Conservation (phyloP, 192 early-diverging fungal species). For the Thamnidium elegans region DNA sequence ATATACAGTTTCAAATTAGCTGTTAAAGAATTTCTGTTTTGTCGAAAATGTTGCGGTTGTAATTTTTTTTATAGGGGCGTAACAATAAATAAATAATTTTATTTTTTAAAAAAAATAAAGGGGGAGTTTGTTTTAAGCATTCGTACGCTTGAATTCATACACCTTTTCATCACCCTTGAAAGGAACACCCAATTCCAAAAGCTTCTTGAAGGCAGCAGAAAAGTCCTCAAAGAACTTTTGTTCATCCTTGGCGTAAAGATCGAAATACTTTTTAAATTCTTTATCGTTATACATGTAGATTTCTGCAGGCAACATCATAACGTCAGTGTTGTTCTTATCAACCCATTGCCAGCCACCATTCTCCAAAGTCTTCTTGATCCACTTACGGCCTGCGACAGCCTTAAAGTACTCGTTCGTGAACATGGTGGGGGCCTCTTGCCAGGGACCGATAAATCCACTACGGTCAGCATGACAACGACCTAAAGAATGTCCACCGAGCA, state of each 20-base stretch:
- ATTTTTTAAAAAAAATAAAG: neutral
- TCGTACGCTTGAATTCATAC: slow-evolving; percentile 64
- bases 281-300: slow-evolving; percentile 55
- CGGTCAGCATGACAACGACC: slow-evolving; percentile 75
- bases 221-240: slow-evolving; percentile 92
- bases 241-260: slow-evolving; percentile 85
- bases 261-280: slow-evolving; percentile 72
- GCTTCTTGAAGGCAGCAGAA: slow-evolving; percentile 75
- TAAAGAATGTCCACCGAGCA: slow-evolving; percentile 66
- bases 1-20: too few species aligned
- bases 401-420: slow-evolving; percentile 92
- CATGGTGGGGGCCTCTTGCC: slow-evolving; percentile 84
- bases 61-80: too few species aligned
- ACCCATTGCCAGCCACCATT: slow-evolving; percentile 83
- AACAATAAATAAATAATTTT: too few species aligned
- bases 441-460: slow-evolving; percentile 81
- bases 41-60: too few species aligned
- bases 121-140: slow-evolving; percentile 36
- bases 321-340: slow-evolving; percentile 65
- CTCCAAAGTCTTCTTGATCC: slow-evolving; percentile 73
- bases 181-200: slow-evolving; percentile 82
- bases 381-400: slow-evolving; percentile 73
- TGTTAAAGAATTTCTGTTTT: too few species aligned
- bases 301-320: slow-evolving; percentile 67
- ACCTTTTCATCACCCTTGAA: slow-evolving; percentile 64